phyloP scores from a whole-genome alignment of 192 early-diverging fungal species.

The Irineochytrium annulatum region DNA sequence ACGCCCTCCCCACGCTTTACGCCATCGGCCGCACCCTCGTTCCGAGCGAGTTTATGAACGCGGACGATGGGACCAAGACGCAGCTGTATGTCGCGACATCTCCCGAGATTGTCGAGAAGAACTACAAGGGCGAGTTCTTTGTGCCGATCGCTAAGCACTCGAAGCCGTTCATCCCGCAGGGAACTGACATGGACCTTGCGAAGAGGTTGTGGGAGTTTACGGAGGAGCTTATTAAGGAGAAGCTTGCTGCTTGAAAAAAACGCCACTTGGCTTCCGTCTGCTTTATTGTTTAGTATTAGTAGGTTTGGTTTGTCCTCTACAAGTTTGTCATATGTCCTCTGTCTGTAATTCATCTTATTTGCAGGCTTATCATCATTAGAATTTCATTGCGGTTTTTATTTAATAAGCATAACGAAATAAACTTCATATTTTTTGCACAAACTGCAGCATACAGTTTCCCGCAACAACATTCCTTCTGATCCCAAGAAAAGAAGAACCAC shows the following conservation, averaged over 20 bases:
- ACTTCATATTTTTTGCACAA: too few species aligned
- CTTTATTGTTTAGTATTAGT: too few species aligned
- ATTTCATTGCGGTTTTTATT: too few species aligned
- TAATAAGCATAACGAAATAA: too few species aligned
- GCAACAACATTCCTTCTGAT: too few species aligned
- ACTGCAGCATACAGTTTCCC: too few species aligned
- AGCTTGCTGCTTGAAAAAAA: slow-evolving; percentile 8
- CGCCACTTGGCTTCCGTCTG: background rate
- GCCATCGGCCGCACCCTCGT: background rate
- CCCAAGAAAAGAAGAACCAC: too few species aligned
- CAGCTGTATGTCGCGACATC: slow-evolving; percentile 33
- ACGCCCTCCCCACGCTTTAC: slow-evolving; percentile 4
- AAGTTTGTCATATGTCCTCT: too few species aligned
- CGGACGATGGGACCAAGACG: slow-evolving; percentile 34
- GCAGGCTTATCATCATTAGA: too few species aligned
- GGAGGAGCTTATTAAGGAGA: slow-evolving; percentile 22
- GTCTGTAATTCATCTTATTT: too few species aligned
- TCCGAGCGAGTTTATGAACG: background rate
- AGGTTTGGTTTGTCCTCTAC: too few species aligned
- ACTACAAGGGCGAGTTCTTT: slow-evolving; percentile 11
- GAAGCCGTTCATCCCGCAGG: slow-evolving; percentile 6
- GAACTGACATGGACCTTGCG: slow-evolving; percentile 13
- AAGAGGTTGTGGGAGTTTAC: slow-evolving; percentile 31
- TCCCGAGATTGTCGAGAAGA: slow-evolving; percentile 35
- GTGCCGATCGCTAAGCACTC: slow-evolving; percentile 13